Conservation (phyloP, 179 eudicot genomes). For the Actinidia arguta region DNA sequence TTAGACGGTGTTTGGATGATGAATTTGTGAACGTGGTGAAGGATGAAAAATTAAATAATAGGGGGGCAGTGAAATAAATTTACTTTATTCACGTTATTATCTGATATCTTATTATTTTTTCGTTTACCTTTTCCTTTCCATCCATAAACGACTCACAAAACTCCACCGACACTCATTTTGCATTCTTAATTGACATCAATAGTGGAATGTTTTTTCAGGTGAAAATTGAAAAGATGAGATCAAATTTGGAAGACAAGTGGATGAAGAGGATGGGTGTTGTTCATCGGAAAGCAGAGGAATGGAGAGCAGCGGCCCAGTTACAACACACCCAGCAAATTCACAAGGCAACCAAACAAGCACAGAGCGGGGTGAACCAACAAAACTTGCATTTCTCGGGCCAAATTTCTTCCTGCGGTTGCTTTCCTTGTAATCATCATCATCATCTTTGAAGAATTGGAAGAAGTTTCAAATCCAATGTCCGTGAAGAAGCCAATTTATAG, state of each 20-base stretch:
- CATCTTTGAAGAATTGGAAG: not conserved
- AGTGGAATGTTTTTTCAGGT: constrained; percentile 48
- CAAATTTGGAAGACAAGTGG: constrained; percentile 77
- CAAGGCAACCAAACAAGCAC: constrained; percentile 50
- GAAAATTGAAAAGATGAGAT: constrained; percentile 88
- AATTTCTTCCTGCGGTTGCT: constrained; percentile 69
- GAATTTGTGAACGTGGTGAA: no score
- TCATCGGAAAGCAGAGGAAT: constrained; percentile 78
- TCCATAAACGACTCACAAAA: no score
- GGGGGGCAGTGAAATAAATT: no score
- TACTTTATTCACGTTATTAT: no score
- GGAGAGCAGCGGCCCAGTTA: constrained; percentile 66
- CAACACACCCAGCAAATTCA: constrained; percentile 69
- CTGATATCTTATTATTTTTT: no score
- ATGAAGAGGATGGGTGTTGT: constrained; percentile 89
- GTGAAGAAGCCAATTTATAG: not conserved
- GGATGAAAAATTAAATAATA: no score
- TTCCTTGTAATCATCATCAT: constrained; percentile 57
- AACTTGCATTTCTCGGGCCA: constrained; percentile 41
- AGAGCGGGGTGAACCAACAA: constrained; percentile 41
- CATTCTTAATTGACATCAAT: not conserved
- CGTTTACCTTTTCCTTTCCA: no score
- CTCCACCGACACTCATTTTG: not conserved
- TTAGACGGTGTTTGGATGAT: no score
- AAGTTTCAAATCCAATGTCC: not conserved